Evolutionary conservation across 345 rosid genomes (phyloP).

Genomic region (Raphanus raphanistrum): DNA sequence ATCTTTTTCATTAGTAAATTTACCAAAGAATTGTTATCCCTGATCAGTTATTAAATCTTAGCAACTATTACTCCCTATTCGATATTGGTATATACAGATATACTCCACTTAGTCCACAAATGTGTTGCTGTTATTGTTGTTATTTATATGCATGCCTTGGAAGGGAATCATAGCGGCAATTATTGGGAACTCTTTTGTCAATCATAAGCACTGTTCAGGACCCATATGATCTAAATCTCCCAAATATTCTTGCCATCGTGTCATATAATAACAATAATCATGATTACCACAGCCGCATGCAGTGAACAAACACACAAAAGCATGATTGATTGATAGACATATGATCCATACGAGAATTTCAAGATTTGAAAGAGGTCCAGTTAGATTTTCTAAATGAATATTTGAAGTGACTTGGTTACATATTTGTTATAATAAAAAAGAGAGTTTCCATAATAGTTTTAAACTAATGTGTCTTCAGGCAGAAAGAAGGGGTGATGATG

Average conservation of each 20-base stretch:
- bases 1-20: neutral
- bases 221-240: constrained; percentile 23
- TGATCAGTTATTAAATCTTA: neutral
- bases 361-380: constrained; percentile 9
- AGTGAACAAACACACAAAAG: constrained; percentile 19
- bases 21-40: neutral
- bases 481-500: constrained; percentile 4
- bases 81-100: neutral
- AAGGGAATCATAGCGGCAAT: constrained; percentile 27
- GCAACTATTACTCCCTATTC: neutral
- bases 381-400: neutral
- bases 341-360: constrained; percentile 10
- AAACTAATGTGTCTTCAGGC: constrained; percentile 12
- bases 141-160: constrained; percentile 35
- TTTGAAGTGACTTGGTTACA: constrained; percentile 6
- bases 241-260: constrained; percentile 28
- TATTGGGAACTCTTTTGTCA: constrained; percentile 37
- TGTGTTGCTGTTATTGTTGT: constrained; percentile 8
- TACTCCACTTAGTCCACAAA: constrained; percentile 23
- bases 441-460: neutral
- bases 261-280: constrained; percentile 4
- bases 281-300: constrained; percentile 30
- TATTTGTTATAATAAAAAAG: neutral
- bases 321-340: constrained; percentile 15
- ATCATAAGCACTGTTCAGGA: constrained; percentile 38